These are phyloP conservation scores for Aegilops speltoides DNA, from an alignment of 176 grass and related monocot genomes.

Conservation along the genomic window DNA sequence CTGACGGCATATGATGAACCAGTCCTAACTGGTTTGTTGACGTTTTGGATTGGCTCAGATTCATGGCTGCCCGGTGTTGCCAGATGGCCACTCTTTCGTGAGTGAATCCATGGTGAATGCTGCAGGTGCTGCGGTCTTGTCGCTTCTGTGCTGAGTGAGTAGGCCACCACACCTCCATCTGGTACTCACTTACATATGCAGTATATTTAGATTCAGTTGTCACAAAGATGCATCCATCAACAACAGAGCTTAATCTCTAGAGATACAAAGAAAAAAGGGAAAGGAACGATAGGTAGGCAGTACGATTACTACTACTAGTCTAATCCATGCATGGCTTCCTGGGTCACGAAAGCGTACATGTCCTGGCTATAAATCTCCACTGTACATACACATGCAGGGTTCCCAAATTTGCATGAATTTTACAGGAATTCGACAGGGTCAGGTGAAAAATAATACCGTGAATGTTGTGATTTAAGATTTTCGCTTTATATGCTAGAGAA, in stretches of 20 bases:
- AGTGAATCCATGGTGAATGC: not conserved
- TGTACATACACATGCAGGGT: not conserved
- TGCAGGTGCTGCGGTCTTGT: not conserved
- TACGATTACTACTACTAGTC: not conserved
- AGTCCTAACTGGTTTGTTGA: not conserved
- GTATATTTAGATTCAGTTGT: not conserved
- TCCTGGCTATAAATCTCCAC: not conserved
- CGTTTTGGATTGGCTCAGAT: not conserved
- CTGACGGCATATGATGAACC: not conserved
- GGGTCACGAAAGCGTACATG: conserved; percentile 5
- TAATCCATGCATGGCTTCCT: not conserved
- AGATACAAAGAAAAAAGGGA: not conserved
- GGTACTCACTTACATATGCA: not conserved
- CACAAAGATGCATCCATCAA: conserved; percentile 8
- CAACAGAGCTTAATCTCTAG: not conserved
- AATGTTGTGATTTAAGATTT: not conserved
- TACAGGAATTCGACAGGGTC: not conserved
- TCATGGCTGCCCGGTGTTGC: not conserved
- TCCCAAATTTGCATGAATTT: not conserved
- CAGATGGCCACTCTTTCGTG: not conserved
- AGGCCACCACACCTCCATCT: not conserved
- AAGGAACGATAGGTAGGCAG: not conserved
- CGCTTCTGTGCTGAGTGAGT: not conserved
- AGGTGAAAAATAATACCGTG: not conserved
- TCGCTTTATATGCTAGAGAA: not conserved